These are phyloP conservation scores for Eutrema salsugineum DNA, from an alignment of 441 rosid genomes.

Conservation along the genomic window DNA sequence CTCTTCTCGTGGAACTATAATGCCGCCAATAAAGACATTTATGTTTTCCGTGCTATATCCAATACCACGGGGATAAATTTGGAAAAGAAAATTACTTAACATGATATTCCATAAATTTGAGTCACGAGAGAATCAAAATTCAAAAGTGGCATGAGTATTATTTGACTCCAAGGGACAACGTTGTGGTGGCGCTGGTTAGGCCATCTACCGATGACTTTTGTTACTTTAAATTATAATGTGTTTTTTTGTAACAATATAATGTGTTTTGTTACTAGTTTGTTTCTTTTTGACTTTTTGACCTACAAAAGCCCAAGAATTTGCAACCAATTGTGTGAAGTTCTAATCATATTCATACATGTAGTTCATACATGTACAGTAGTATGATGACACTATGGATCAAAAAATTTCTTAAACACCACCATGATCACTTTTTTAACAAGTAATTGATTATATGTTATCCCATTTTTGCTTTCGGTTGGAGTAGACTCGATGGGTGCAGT, in stretches of 20 bases:
- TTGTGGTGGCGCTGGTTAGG: constrained; percentile 24
- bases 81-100: neutral
- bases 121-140: constrained; percentile 12
- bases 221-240: neutral
- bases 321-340: neutral
- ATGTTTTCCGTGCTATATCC: neutral
- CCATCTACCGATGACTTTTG: constrained; percentile 27
- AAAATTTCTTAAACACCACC: too few species aligned
- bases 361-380: too few species aligned
- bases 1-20: too few species aligned
- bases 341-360: neutral
- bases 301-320: neutral
- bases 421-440: too few species aligned
- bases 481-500: neutral
- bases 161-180: constrained; percentile 12
- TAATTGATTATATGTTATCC: too few species aligned
- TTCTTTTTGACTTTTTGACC: neutral
- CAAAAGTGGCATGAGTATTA: constrained; percentile 27
- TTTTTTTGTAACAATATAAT: neutral
- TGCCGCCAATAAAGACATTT: neutral
- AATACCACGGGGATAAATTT: too few species aligned
- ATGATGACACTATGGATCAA: neutral
- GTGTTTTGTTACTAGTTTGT: neutral
- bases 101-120: neutral
- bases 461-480: constrained; percentile 18